Conservation (phyloP, 768 basidiomycete species). For the Phaeotremella skinneri region DNA sequence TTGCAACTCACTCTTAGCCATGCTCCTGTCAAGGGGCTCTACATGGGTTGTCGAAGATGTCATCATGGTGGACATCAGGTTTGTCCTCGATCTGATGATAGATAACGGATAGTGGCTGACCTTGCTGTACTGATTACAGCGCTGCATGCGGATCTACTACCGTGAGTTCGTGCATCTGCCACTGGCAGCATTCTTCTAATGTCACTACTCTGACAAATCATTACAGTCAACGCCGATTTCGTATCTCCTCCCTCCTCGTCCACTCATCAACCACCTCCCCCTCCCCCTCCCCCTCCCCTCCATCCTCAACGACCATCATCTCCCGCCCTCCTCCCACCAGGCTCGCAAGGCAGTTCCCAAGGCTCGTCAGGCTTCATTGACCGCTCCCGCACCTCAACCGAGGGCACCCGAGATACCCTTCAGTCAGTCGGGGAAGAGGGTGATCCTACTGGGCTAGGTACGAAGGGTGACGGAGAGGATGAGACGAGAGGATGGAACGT, state of each 20-base stretch:
- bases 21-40: constrained; percentile 31
- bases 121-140: constrained; percentile 9
- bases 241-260: background rate
- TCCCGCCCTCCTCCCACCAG: background rate
- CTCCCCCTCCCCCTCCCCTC: too few species aligned
- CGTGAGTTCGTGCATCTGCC: constrained; percentile 25
- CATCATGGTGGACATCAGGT: constrained; percentile 42
- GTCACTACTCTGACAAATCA: background rate
- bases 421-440: background rate
- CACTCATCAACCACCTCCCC: background rate
- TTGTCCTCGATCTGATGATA: constrained; percentile 1
- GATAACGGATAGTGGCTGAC: background rate
- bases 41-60: constrained; percentile 39
- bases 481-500: constrained; percentile 20
- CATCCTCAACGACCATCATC: constrained; percentile 2
- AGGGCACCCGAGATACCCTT: constrained; percentile 2
- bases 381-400: background rate
- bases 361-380: constrained; percentile 18
- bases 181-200: background rate
- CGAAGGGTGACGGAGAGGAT: background rate
- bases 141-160: constrained; percentile 36
- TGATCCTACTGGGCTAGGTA: too few species aligned
- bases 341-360: constrained; percentile 4
- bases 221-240: background rate
- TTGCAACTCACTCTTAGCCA: constrained; percentile 17